phyloP scores from a whole-genome alignment of 257 asterid genomes.

The Plantago major region DNA sequence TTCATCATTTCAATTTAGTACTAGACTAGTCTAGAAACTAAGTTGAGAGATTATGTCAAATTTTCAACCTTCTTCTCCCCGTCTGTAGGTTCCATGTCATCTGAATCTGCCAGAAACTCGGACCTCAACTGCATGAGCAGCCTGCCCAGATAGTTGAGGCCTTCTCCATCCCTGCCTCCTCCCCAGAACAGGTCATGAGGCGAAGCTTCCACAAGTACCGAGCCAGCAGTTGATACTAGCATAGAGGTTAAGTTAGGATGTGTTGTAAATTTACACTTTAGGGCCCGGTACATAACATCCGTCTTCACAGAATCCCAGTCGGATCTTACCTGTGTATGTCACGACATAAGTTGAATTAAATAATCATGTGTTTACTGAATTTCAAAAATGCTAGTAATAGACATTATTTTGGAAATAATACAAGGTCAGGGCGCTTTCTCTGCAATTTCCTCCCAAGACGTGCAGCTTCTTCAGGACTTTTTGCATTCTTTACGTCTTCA shows the following conservation, averaged over 20 bases:
- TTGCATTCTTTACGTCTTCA: slow-evolving; percentile 60
- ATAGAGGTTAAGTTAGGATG: slow-evolving; percentile 58
- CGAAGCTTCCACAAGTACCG: slow-evolving; percentile 91
- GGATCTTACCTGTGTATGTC: slow-evolving; percentile 55
- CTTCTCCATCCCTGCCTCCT: slow-evolving; percentile 99
- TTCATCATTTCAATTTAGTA: no score
- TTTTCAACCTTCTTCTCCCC: slow-evolving; percentile 26
- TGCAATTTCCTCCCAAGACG: slow-evolving; percentile 82
- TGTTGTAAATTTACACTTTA: slow-evolving; percentile 66
- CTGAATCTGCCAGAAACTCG: slow-evolving; percentile 47
- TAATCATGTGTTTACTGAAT: not conserved
- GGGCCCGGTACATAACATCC: slow-evolving; percentile 69
- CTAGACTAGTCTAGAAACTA: no score
- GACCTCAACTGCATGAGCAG: slow-evolving; percentile 86
- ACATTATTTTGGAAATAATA: slow-evolving; percentile 21
- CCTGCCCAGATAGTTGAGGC: slow-evolving; percentile 93
- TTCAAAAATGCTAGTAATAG: not conserved
- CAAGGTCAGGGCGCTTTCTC: slow-evolving; percentile 76
- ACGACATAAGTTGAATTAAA: slow-evolving; percentile 9
- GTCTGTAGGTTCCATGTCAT: slow-evolving; percentile 18
- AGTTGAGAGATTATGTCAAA: not conserved
- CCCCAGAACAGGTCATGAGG: slow-evolving; percentile 99
- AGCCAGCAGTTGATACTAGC: slow-evolving; percentile 76
- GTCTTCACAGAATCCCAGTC: slow-evolving; percentile 82
- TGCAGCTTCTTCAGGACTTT: slow-evolving; percentile 99